Base-by-base conservation (phyloP, 2,329 filamentous ascomycete genomes). In the Cladosporium halotolerans region DNA sequence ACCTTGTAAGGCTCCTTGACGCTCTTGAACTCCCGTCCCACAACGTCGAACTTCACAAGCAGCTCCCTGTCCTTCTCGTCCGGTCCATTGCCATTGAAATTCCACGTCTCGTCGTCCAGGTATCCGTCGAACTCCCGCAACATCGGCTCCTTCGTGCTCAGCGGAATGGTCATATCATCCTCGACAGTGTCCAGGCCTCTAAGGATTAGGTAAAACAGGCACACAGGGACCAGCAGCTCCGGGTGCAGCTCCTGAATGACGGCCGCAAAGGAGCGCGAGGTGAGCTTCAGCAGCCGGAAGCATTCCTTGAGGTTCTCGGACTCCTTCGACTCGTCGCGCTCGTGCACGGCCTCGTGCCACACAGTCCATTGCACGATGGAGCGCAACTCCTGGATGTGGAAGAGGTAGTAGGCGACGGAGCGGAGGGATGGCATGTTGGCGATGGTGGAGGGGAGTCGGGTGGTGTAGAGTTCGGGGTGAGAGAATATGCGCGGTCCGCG, bases 171-270 rank as follows among this genome's bases (percentile, higher is more conserved):
- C 84, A 96, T 97, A 72, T 99, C 93, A 77, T 99, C 93, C 73
- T 99, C 93, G 56, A 99, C 88, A n/a, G 93, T 99, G 72, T 99
- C 93, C 47, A 99, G 81, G 44, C 89, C 93, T 57, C 93, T 88
- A 52, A 99, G 79, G 50, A 89, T 82, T 28, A 99, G 82, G 75
- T 99, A 99, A 79, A 99, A 99, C 9, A 97, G 77, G 53, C 85
- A 84, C 43, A 97, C 80, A 19, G 93, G 90, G 39, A 96, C 82
- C 34, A 97, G 82, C 32, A 99, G 83, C 73, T 99, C 92, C 1
- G 90, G 90, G 68, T 96, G 91, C 41, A 99, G 81, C 74, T 99
- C 93, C 73, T 95, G 84, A 60, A 99, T 99, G 68, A 99, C 93
- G 44, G 89, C 80, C 49, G 86, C 79, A 72, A 99, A 99, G 70